Evolutionary conservation across 768 basidiomycete genomes (phyloP), one percentile per base, ranked within the genome.

Genomic region (Russula virescens): DNA sequence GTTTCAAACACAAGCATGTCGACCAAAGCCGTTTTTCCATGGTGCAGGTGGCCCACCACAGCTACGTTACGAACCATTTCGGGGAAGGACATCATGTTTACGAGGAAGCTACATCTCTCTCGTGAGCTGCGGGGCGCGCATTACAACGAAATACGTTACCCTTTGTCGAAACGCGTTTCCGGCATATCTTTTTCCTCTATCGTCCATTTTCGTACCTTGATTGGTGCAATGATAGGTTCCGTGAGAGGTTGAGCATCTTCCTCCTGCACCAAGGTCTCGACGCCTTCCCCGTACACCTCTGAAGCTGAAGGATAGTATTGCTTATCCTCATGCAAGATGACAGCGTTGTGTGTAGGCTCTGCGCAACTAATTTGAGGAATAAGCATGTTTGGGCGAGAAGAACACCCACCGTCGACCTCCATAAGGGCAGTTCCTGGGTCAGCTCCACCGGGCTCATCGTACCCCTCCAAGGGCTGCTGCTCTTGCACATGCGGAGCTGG

Each of bases 1-100:
- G 97, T 99, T 76, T 98, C 94, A 68, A 92, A 89, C 8, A 95
- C 87, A 62, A 99, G 82, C 93, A 98, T 98, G 73, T 99, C 97
- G 83, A 99, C 78, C 52, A 99, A 78, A 1, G 93, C 88, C 0
- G 97, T 98, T 78, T 99, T 99, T 69, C 97, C 97, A 70, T 99
- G 97, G 71, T 99, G 97, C 54, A 99, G 76, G 71, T 98, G 96
- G 16, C 97, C 97, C 18, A 95, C 95, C 19, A 99, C 83, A 55
- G 94, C 94, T 28, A 99, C 90, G 73, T 98, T 98, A 55, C 97
- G 86, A 71, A 98, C 84, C 87, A 94, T 96, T 60, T 93, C 89
- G 26, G 94, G 95, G 73, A 93, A 91, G 13, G 83, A 80, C 70
- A 91, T 89, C 84, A 97, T 86, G 70, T 90, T 94, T 70, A 98